Percentiles rank a stretch among this genome's conserved stretches.
phyloP scores from a whole-genome alignment of 257 asterid species.

The Scutellaria galericulata region DNA sequence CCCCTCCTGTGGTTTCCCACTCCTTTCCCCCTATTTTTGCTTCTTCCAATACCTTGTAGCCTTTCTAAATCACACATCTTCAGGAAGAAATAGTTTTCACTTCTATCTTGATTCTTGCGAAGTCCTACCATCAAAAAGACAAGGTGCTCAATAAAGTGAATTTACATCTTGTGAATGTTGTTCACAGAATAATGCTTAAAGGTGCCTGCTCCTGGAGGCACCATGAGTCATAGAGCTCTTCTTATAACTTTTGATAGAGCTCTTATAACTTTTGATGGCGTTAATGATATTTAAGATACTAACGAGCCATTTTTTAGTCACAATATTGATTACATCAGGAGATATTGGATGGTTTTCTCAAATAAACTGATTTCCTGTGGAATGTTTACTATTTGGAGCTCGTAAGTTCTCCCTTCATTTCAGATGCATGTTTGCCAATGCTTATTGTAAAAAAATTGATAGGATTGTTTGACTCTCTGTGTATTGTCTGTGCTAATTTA shows the following conservation, averaged over 20 bases:
- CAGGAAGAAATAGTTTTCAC: background rate
- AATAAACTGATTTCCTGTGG: background rate
- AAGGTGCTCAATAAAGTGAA: slow-evolving; percentile 18
- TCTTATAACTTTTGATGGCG: background rate
- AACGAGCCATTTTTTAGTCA: background rate
- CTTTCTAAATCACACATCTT: slow-evolving; percentile 9
- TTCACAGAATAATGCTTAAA: background rate
- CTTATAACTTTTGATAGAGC: too few relatives aligned
- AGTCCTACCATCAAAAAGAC: slow-evolving; percentile 11
- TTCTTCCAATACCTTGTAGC: background rate
- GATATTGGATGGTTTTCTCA: slow-evolving; percentile 18
- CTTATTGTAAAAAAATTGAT: slow-evolving; percentile 1
- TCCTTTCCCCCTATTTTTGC: background rate
- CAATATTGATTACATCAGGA: background rate
- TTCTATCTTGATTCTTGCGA: slow-evolving; percentile 8
- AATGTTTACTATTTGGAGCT: background rate
- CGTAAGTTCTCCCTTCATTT: background rate
- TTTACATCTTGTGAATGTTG: background rate
- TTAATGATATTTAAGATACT: background rate
- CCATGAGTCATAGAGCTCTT: too few relatives aligned
- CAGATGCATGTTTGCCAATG: background rate
- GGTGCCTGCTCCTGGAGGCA: background rate
- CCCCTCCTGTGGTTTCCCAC: background rate
- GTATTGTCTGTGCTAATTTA: slow-evolving; percentile 11
- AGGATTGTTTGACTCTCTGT: slow-evolving; percentile 7